Evolutionary conservation across 1,284 basidiomycete genomes (phyloP).

Genomic region (Stygiomarasmius scandens): DNA sequence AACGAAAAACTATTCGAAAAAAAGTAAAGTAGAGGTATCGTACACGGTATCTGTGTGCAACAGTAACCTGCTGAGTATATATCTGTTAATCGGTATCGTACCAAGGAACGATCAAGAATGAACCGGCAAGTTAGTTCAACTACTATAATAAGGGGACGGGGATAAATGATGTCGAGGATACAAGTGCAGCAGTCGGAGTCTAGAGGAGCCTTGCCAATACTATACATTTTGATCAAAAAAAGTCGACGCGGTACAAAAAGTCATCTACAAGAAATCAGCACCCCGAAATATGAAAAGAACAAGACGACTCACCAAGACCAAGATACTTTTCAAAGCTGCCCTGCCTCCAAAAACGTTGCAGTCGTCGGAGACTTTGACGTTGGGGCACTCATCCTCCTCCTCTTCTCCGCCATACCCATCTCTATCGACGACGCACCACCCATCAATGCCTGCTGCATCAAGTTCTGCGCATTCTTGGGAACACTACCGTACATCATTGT

Average conservation of each 20-base stretch:
- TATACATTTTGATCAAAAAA: neutral
- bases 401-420: conserved; percentile 25
- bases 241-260: neutral
- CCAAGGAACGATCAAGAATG: neutral
- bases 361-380: conserved; percentile 10
- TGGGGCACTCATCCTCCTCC: conserved; percentile 29
- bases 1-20: no score
- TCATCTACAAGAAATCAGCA: no score
- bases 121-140: neutral
- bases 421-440: conserved; percentile 3
- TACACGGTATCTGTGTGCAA: no score
- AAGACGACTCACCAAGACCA: no score
- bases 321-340: conserved; percentile 3
- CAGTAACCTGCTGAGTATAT: no score
- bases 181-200: neutral
- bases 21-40: no score
- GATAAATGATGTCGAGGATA: neutral
- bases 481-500: neutral
- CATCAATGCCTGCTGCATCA: neutral
- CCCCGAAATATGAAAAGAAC: no score
- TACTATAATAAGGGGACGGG: neutral
- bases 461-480: neutral
- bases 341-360: conserved; percentile 8
- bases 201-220: neutral
- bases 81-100: no score